Percentiles rank a stretch among this genome's conserved stretches.
These are phyloP conservation scores for Fusarium sp. DNA, from an alignment of 2,329 filamentous ascomycete genomes.

Conservation along the genomic window DNA sequence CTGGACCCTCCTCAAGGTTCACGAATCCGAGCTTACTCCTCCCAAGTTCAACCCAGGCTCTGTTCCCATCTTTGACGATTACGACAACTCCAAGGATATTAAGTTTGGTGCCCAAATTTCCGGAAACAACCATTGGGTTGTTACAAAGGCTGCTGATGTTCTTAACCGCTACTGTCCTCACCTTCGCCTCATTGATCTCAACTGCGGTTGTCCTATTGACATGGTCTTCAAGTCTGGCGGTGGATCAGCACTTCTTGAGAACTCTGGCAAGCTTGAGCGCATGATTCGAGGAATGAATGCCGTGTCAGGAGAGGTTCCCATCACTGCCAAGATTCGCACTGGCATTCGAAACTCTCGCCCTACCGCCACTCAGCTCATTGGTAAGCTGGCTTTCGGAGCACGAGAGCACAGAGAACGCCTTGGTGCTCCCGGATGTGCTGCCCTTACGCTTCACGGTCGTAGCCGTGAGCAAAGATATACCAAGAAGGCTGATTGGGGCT, in stretches of 20 bases:
- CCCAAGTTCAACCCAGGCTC: constrained; percentile 72
- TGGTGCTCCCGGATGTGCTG: constrained; percentile 86
- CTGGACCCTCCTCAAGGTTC: constrained; percentile 95
- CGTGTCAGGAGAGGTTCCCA: constrained; percentile 89
- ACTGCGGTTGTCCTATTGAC: constrained; percentile 97
- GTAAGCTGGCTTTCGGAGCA: constrained; percentile 84
- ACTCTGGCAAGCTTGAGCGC: constrained; percentile 87
- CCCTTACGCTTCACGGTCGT: constrained; percentile 94
- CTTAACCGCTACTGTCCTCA: constrained; percentile 81
- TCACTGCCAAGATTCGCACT: constrained; percentile 94
- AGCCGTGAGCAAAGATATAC: constrained; percentile 96
- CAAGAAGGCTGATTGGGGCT: constrained; percentile 90
- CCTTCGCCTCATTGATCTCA: constrained; percentile 91
- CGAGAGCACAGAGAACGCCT: constrained; percentile 75
- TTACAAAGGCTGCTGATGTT: constrained; percentile 87
- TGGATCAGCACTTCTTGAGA: constrained; percentile 92
- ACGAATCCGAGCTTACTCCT: constrained; percentile 81
- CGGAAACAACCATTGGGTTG: constrained; percentile 90
- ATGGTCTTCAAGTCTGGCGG: constrained; percentile 89
- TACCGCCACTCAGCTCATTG: constrained; percentile 82
- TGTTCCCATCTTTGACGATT: constrained; percentile 73
- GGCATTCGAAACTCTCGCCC: constrained; percentile 84
- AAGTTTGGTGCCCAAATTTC: constrained; percentile 95
- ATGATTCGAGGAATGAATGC: constrained; percentile 97
- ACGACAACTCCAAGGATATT: constrained; percentile 84